A percentile compares a stretch with the other conserved stretches of the same genome.
Evolutionary conservation across 2,329 filamentous ascomycete species (phyloP).

Genomic region (Emmonsiellopsis sp.): DNA sequence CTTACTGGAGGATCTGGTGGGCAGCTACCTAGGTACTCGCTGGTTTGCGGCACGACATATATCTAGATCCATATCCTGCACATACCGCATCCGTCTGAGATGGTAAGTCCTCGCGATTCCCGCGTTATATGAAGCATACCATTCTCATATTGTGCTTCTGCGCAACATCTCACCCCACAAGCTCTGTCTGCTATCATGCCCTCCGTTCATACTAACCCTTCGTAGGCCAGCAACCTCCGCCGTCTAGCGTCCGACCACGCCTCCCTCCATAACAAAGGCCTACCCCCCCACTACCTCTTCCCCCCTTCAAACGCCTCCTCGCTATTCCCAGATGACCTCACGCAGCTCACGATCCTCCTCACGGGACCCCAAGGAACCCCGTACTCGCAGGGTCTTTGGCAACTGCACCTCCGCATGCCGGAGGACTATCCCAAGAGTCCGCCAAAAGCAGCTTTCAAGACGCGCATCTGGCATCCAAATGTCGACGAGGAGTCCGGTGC

Average conservation of each 20-base stretch:
- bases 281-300: constrained; percentile 56
- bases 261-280: constrained; percentile 44
- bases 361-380: constrained; percentile 53
- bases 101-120: no score
- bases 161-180: neutral
- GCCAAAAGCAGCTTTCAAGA: constrained; percentile 51
- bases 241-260: constrained; percentile 53
- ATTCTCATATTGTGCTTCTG: no score
- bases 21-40: no score
- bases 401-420: constrained; percentile 51
- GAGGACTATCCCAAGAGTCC: constrained; percentile 43
- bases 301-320: constrained; percentile 31
- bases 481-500: constrained; percentile 54
- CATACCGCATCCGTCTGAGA: no score
- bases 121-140: no score
- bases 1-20: no score
- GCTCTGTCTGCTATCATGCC: neutral
- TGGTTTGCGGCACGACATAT: no score
- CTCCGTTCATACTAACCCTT: neutral
- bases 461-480: constrained; percentile 56
- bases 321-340: constrained; percentile 44
- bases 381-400: constrained; percentile 51
- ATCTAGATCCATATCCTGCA: no score
- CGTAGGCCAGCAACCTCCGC: constrained; percentile 37
- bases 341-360: constrained; percentile 48